phyloP scores from a whole-genome alignment of 2,329 filamentous ascomycete species.

The Ophioceras dolichostomum region DNA sequence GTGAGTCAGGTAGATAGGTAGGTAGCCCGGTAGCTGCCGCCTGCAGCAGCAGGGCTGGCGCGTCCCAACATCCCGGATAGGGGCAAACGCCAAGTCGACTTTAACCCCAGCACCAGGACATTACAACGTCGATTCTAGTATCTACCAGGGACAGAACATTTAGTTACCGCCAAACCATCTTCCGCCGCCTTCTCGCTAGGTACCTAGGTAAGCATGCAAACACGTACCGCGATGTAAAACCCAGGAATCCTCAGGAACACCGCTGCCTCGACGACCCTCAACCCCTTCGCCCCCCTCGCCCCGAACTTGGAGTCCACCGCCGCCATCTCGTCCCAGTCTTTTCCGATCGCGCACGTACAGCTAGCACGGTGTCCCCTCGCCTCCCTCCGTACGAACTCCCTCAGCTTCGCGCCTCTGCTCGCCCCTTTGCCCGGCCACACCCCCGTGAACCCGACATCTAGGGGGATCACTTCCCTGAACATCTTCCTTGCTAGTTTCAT shows the following conservation, averaged over 20 bases:
- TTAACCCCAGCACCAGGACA: too few species aligned
- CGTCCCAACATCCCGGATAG: too few species aligned
- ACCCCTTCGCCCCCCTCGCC: constrained; percentile 7
- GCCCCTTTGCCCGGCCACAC: constrained; percentile 2
- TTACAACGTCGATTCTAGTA: too few species aligned
- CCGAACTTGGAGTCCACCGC: constrained; percentile 5
- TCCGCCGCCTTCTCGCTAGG: too few species aligned
- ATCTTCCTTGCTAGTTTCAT: too few species aligned
- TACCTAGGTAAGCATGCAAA: background rate
- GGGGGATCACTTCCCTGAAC: background rate
- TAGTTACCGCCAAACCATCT: too few species aligned
- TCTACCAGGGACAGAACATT: too few species aligned
- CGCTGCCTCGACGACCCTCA: constrained; percentile 12
- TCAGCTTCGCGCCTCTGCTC: constrained; percentile 3
- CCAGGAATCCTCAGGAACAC: constrained; percentile 11
- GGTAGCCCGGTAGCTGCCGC: too few species aligned
- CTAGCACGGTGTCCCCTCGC: constrained; percentile 4
- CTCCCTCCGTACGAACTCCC: background rate
- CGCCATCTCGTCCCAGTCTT: constrained; percentile 4
- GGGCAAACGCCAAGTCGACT: too few species aligned
- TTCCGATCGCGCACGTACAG: constrained; percentile 4
- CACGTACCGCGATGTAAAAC: constrained; percentile 8
- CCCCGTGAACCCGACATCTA: constrained; percentile 1
- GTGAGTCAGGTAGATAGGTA: too few species aligned
- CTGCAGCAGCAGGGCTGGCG: too few species aligned